Conservation (phyloP, 2,329 filamentous ascomycete genomes). For the Mycogone perniciosa region DNA sequence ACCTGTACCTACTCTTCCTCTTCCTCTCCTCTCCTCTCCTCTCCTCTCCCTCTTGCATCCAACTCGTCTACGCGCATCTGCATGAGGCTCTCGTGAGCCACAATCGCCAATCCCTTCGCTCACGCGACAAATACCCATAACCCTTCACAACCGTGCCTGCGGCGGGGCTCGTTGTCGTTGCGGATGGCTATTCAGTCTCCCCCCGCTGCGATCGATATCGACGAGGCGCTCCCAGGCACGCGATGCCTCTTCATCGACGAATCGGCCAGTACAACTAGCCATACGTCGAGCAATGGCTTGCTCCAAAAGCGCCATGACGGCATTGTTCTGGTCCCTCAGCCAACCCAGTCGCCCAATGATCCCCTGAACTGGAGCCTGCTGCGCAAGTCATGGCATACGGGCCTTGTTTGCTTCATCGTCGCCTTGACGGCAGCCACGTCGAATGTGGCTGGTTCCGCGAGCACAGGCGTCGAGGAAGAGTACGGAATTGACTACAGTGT, state of each 20-base stretch:
- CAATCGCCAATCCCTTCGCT: background rate
- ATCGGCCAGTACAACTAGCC: slow-evolving; percentile 14
- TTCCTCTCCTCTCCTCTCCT: background rate
- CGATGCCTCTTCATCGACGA: slow-evolving; percentile 23
- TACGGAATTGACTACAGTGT: slow-evolving; percentile 45
- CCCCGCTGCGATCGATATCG: slow-evolving; percentile 8
- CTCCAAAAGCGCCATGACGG: slow-evolving; percentile 30
- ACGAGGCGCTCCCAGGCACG: slow-evolving; percentile 24
- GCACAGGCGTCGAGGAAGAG: slow-evolving; percentile 42
- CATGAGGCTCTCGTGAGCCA: slow-evolving; percentile 12
- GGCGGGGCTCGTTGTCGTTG: slow-evolving; percentile 6
- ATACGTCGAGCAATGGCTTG: slow-evolving; percentile 17
- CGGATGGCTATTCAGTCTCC: slow-evolving; percentile 10
- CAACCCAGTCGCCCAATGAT: slow-evolving; percentile 46
- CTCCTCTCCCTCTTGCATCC: background rate
- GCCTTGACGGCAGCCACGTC: slow-evolving; percentile 50
- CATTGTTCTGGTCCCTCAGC: slow-evolving; percentile 47
- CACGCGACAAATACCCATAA: background rate
- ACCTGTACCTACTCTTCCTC: background rate
- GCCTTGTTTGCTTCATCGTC: slow-evolving; percentile 46
- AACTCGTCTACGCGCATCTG: slow-evolving; percentile 1
- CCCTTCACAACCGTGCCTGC: background rate
- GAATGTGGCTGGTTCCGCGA: slow-evolving; percentile 48
- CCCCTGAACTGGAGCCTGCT: slow-evolving; percentile 44
- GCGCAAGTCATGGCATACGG: slow-evolving; percentile 45